Evolutionary conservation across 1,139 yeast genomes (phyloP).

Genomic region (Scheffersomyces lignicola): DNA sequence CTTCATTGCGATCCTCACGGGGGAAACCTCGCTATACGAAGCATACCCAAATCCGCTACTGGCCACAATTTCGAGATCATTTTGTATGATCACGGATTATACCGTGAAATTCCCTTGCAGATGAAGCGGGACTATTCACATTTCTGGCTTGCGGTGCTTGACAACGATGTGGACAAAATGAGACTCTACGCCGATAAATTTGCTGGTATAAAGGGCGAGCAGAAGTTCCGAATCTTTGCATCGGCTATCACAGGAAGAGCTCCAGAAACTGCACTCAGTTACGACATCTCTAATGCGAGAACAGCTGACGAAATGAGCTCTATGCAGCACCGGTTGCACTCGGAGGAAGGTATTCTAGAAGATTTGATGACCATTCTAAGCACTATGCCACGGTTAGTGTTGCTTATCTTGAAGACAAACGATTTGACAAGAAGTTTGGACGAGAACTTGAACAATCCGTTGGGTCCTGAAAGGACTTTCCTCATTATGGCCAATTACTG

Average conservation of each 20-base stretch:
- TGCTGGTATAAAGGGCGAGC: conserved; percentile 76
- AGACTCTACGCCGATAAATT: conserved; percentile 69
- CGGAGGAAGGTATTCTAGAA: conserved; percentile 62
- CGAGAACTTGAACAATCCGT: conserved; percentile 75
- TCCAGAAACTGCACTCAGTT: conserved; percentile 40
- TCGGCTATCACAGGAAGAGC: conserved; percentile 93
- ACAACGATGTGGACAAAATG: conserved; percentile 67
- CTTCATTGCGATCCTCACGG: conserved; percentile 99
- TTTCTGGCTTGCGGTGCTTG: conserved; percentile 88
- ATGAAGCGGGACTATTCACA: conserved; percentile 83
- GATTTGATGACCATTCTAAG: conserved; percentile 81
- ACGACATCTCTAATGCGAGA: conserved; percentile 55
- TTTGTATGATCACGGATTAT: conserved; percentile 92
- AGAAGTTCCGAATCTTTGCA: conserved; percentile 77
- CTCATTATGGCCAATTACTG: conserved; percentile 89
- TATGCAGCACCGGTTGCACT: conserved; percentile 62
- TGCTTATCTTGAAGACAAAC: conserved; percentile 87
- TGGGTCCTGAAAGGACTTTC: conserved; percentile 88
- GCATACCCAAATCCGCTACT: conserved; percentile 30
- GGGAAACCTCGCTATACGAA: conserved; percentile 85
- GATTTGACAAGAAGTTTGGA: conserved; percentile 89
- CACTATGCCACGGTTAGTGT: conserved; percentile 79
- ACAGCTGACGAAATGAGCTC: conserved; percentile 56
- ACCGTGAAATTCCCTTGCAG: conserved; percentile 76
- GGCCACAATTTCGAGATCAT: conserved; percentile 87